Base-by-base conservation (phyloP, 1,284 basidiomycete species). In the Sporisorium graminicola region DNA sequence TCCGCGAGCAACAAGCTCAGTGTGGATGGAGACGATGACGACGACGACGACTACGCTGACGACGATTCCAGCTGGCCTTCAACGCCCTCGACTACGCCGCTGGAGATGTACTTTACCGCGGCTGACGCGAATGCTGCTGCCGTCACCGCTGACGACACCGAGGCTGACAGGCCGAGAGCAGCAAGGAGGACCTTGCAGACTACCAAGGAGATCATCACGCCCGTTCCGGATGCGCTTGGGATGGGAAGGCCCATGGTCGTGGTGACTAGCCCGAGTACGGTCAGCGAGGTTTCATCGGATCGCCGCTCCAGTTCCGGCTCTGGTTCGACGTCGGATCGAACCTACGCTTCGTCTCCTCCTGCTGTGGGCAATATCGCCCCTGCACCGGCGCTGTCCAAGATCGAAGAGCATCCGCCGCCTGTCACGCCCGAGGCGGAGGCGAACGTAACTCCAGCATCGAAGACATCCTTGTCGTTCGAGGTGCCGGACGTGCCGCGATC, bases 51-150 rank as follows among this genome's bases (percentile, higher is more conserved):
- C 0, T 63, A 57, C 35, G 68, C 58, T 2, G 74, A 68, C n/a
- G 74, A 76, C 31, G 65, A 76, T 26, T 76, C 74, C 16, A 76
- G 74, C 59, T 76, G 74, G 74, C 74, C 74, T 7, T 76, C 74
- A 1, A 76, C 74, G 0, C 74, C 74, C 14, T 76, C 74, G 16
- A 72, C 68, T 2, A 76, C 74, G 16, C 68, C 74, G 35, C 51
- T 76, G 4, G 73, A 76, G 51, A 46, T 50, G 24, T 76, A 76
- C 61, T 71, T 76, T n/a, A 49, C 64, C 13, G 24, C 64, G 2
- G 65, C 61, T 0, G 65, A 67, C n/a, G 49, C 40, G 40, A 20
- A 2, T n/a, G 40, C 49, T n/a, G 35, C 57, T 4, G 35, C 64
- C 1, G 64, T n/a, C n/a, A n/a, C n/a, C n/a, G n/a, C n/a, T n/a